Evolutionary conservation across 2,329 filamentous ascomycete genomes (phyloP), one percentile per base, ranked within the genome.

Genomic region (Penicillium concentricum): DNA sequence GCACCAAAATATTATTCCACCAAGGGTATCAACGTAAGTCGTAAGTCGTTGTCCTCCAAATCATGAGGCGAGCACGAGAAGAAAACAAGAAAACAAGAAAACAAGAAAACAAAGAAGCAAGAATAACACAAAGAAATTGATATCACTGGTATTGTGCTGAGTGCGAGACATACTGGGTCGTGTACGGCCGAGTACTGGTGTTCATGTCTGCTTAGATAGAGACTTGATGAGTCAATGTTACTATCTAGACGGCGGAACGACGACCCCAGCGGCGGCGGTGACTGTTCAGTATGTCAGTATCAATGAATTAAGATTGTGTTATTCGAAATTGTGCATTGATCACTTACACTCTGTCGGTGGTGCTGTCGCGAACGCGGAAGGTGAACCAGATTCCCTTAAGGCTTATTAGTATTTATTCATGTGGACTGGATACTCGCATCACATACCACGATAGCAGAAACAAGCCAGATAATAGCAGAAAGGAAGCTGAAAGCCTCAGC

Each of bases 401-500:
- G 16, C 18, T n/a, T 7, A 24, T 69, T 51, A 69, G 58, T 38
- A 55, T 12, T 6, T 16, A 9, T 12, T 10, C 3, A 22, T 2
- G 4, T 13, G 20, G 20, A 13, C 13, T 7, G 5, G 8, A 15
- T 3, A 16, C 13, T 34, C 1, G 64, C 66, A 37, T 35, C 5
- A 68, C 70, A 38, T 67, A 78, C 74, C 81, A 90, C 68, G 20
- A 88, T 67, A 16, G 81, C 82, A 45, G 85, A 88, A 13, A 79
- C 82, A 39, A 91, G 81, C 88, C 88, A 92, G 68, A 86, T 79
- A 62, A 89, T 80, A 54, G 87, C 87, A 2, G 86, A 87, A 53
- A 91, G 74, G 75, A 92, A 92, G 47, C 81, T 77, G 68, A 92
- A 91, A 5, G 88, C 88, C 64, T 90, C 82, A 59, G 84, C 80